Conservation (phyloP, 2,329 filamentous ascomycete species). For the Fusarium sp. region DNA sequence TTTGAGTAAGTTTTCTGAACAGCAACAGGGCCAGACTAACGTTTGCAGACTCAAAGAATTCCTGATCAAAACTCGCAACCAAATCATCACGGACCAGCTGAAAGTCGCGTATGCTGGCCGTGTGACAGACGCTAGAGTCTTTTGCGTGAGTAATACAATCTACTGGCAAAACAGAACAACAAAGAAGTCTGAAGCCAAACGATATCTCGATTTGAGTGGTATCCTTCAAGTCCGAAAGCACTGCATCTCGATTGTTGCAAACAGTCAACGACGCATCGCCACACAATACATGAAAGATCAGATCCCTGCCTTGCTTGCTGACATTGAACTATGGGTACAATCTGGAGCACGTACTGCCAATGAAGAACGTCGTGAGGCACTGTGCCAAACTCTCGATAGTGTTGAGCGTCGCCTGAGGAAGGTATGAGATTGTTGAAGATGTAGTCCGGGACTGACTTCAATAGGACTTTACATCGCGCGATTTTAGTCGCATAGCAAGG, state of each 20-base stretch:
- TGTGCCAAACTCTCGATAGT: slow-evolving; percentile 50
- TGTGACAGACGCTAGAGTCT: slow-evolving; percentile 50
- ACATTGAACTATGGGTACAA: slow-evolving; percentile 59
- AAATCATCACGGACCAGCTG: slow-evolving; percentile 49
- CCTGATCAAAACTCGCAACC: slow-evolving; percentile 56
- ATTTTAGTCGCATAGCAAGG: slow-evolving; percentile 12
- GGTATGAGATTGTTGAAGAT: slow-evolving; percentile 39
- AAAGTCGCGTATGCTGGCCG: slow-evolving; percentile 45
- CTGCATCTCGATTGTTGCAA: slow-evolving; percentile 60
- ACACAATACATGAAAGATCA: slow-evolving; percentile 55
- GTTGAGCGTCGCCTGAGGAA: slow-evolving; percentile 50
- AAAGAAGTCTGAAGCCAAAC: slow-evolving; percentile 32
- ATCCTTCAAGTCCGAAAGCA: slow-evolving; percentile 57
- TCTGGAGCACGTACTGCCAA: slow-evolving; percentile 54
- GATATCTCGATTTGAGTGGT: slow-evolving; percentile 56
- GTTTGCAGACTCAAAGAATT: slow-evolving; percentile 48
- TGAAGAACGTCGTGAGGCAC: slow-evolving; percentile 52
- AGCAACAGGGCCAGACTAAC: background rate
- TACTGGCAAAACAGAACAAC: slow-evolving; percentile 56
- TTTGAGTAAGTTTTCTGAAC: slow-evolving; percentile 43
- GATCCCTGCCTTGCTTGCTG: slow-evolving; percentile 57
- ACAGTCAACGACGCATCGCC: slow-evolving; percentile 55
- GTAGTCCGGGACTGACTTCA: slow-evolving; percentile 8
- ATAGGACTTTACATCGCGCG: slow-evolving; percentile 44
- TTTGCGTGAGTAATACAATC: slow-evolving; percentile 59